Evolutionary conservation across 805 yeast genomes (phyloP).

Genomic region (Scheffersomyces stipitis): DNA sequence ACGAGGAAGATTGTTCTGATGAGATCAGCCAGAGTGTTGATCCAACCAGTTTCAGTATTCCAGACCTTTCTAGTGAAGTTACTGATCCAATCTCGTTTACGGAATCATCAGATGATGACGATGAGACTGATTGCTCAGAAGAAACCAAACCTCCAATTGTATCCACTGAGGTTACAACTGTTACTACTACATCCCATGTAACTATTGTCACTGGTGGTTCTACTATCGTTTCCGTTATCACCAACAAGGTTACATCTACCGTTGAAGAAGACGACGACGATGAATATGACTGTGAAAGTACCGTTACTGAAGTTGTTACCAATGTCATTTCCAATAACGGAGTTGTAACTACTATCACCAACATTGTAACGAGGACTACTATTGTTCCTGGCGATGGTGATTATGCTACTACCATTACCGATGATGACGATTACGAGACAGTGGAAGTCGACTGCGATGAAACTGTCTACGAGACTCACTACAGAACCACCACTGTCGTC

Average conservation of each 20-base stretch:
- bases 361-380: not conserved
- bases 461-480: constrained; percentile 1
- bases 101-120: not conserved
- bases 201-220: not conserved
- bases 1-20: too few species aligned
- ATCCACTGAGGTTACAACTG: not conserved
- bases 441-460: constrained; percentile 6
- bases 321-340: not conserved
- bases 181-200: not conserved
- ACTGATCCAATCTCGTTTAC: too few species aligned
- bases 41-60: too few species aligned
- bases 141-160: constrained; percentile 2
- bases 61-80: too few species aligned
- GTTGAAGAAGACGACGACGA: constrained; percentile 6
- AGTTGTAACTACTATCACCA: not conserved
- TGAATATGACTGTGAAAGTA: constrained; percentile 11
- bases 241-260: not conserved
- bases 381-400: constrained; percentile 11
- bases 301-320: constrained; percentile 1
- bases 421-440: constrained; percentile 7
- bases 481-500: not conserved
- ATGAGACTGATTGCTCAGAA: not conserved
- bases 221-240: not conserved
- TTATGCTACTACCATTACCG: constrained; percentile 5
- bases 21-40: too few species aligned